phyloP scores from a whole-genome alignment of 169 alveolate species.

The Plasmodium relictum region DNA sequence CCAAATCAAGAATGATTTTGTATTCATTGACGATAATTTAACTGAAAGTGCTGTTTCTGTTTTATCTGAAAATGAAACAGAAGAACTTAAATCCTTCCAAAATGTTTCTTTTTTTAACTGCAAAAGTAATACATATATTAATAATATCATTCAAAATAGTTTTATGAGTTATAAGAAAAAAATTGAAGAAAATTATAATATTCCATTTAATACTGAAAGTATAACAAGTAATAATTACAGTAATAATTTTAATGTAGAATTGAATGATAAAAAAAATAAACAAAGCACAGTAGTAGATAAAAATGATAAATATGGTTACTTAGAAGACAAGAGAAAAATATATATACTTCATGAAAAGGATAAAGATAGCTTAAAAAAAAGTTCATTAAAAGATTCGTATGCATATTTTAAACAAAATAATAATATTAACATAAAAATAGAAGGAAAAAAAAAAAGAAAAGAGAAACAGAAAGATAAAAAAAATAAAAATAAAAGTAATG shows the following conservation, averaged over 20 bases:
- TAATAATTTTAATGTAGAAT: slow-evolving; percentile 7
- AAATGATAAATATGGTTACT: slow-evolving; percentile 9
- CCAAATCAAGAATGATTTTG: neutral
- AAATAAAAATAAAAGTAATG: neutral
- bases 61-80: slow-evolving; percentile 57
- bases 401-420: neutral
- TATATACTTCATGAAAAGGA: slow-evolving; percentile 16
- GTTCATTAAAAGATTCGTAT: neutral
- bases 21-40: slow-evolving; percentile 47
- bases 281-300: neutral
- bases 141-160: slow-evolving; percentile 33
- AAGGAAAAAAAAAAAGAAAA: slow-evolving; percentile 46
- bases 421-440: neutral
- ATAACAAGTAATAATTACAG: neutral
- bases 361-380: neutral
- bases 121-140: slow-evolving; percentile 28
- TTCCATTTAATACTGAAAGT: neutral
- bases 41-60: slow-evolving; percentile 54
- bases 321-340: slow-evolving; percentile 38
- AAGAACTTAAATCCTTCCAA: slow-evolving; percentile 50
- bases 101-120: slow-evolving; percentile 48
- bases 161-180: slow-evolving; percentile 15
- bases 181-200: neutral
- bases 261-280: slow-evolving; percentile 3
- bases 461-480: slow-evolving; percentile 12